These are phyloP conservation scores for Leptographium wingfieldii DNA, from an alignment of 2,329 filamentous ascomycete genomes.

Conservation along the genomic window DNA sequence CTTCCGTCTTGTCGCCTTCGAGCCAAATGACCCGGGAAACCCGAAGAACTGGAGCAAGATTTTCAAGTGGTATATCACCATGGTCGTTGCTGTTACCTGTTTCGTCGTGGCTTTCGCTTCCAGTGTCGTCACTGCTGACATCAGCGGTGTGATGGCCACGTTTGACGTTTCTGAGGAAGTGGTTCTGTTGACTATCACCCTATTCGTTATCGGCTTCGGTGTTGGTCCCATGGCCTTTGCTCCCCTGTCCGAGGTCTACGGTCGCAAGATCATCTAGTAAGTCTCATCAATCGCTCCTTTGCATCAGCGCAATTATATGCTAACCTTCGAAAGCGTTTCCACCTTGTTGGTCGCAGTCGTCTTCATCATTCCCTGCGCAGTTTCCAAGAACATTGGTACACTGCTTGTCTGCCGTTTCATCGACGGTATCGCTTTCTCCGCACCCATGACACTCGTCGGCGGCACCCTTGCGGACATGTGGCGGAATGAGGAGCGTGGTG, in stretches of 20 bases:
- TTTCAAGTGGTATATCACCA: slow-evolving; percentile 74
- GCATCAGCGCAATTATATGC: background rate
- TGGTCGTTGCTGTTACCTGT: slow-evolving; percentile 67
- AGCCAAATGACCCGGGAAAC: slow-evolving; percentile 58
- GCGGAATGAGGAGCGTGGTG: slow-evolving; percentile 69
- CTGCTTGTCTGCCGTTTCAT: slow-evolving; percentile 65
- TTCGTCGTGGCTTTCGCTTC: slow-evolving; percentile 63
- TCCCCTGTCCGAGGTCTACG: slow-evolving; percentile 63
- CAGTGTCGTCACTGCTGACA: slow-evolving; percentile 66
- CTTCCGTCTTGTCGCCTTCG: slow-evolving; percentile 51
- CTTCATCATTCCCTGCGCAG: slow-evolving; percentile 70
- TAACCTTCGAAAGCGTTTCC: slow-evolving; percentile 23
- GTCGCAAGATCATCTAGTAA: slow-evolving; percentile 57
- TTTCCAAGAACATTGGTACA: slow-evolving; percentile 63
- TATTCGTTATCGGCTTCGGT: slow-evolving; percentile 76
- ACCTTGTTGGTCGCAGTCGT: slow-evolving; percentile 60
- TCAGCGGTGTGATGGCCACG: slow-evolving; percentile 47
- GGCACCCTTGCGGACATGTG: slow-evolving; percentile 77
- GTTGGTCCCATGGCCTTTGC: slow-evolving; percentile 71
- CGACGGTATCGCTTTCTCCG: slow-evolving; percentile 73
- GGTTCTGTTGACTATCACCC: slow-evolving; percentile 54
- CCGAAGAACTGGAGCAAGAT: slow-evolving; percentile 76
- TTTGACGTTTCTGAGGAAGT: slow-evolving; percentile 64
- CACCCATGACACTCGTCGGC: slow-evolving; percentile 76
- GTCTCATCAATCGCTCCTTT: slow-evolving; percentile 7